Conservation (phyloP, 1,284 basidiomycete species). For the Leucoagaricus sp. region DNA sequence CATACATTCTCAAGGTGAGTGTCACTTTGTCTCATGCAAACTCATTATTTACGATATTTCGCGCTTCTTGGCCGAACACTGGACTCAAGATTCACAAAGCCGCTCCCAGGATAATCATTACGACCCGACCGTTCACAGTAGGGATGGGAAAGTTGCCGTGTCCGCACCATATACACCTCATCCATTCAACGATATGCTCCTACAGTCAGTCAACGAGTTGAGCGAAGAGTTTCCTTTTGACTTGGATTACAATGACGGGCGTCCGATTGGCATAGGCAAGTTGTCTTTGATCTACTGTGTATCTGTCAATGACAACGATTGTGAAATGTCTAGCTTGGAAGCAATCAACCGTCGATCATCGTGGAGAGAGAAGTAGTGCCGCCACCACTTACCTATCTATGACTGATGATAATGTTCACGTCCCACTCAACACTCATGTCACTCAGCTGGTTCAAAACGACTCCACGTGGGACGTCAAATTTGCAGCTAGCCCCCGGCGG, state of each 20-base stretch:
- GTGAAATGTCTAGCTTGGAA: constrained; percentile 11
- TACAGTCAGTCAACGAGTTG: constrained; percentile 7
- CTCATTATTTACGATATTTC: not conserved
- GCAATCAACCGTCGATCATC: constrained; percentile 20
- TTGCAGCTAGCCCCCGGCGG: constrained; percentile 5
- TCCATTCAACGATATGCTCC: constrained; percentile 12
- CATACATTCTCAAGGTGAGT: constrained; percentile 6
- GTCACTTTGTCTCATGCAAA: not conserved
- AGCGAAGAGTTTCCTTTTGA: constrained; percentile 28
- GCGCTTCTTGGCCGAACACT: not conserved
- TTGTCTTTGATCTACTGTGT: no score
- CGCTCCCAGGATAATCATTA: constrained; percentile 1
- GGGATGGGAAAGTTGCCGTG: not conserved
- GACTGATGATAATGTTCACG: constrained; percentile 37
- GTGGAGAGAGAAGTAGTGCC: constrained; percentile 38
- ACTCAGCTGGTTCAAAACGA: constrained; percentile 19
- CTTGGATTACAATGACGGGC: constrained; percentile 31
- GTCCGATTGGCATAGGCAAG: constrained; percentile 29
- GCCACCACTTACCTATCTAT: constrained; percentile 41
- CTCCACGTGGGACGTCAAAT: constrained; percentile 10
- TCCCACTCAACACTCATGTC: constrained; percentile 34
- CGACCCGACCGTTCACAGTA: not conserved
- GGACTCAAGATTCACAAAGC: not conserved
- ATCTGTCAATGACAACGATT: not conserved
- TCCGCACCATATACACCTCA: constrained; percentile 5